phyloP scores from a whole-genome alignment of 495 filamentous ascomycete genomes.

The Penicillium lagena region DNA sequence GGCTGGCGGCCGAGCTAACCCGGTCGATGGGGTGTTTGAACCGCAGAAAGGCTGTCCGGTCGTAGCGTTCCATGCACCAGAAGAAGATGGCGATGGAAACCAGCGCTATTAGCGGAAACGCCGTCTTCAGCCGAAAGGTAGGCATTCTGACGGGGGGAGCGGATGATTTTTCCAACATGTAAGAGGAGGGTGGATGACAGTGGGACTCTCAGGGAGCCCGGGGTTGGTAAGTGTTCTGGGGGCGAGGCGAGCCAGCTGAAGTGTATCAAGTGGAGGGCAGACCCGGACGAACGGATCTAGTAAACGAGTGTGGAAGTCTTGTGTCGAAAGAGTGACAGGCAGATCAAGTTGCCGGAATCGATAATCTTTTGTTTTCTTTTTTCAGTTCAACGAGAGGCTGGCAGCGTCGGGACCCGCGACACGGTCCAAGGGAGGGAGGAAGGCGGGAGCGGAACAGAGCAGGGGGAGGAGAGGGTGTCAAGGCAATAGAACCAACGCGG shows the following conservation, averaged over 20 bases:
- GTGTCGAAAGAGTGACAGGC: constrained; percentile 19
- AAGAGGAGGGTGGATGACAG: constrained; percentile 3
- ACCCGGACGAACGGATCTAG: too few species aligned
- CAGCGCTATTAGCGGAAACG: constrained; percentile 38
- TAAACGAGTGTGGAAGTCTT: too few species aligned
- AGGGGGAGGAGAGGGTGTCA: constrained; percentile 1
- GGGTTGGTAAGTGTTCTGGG: constrained; percentile 1
- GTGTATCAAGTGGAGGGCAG: too few species aligned
- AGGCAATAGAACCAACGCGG: constrained; percentile 12
- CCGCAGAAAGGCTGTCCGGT: constrained; percentile 33
- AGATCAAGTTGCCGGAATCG: constrained; percentile 15
- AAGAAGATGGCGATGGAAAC: constrained; percentile 41
- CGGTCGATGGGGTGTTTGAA: constrained; percentile 36
- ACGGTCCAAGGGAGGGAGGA: constrained; percentile 15
- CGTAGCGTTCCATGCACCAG: constrained; percentile 39
- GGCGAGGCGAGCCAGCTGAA: neutral
- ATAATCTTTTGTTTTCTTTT: too few species aligned
- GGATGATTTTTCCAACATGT: constrained; percentile 34
- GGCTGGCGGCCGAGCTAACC: constrained; percentile 6
- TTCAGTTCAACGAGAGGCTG: constrained; percentile 23
- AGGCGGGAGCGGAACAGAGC: constrained; percentile 2
- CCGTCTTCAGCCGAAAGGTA: constrained; percentile 38
- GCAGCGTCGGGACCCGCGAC: constrained; percentile 33
- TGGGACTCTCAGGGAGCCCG: neutral
- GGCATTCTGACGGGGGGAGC: constrained; percentile 35